These are phyloP conservation scores for Colletotrichum camelliae DNA, from an alignment of 2,329 filamentous ascomycete genomes.

Conservation along the genomic window DNA sequence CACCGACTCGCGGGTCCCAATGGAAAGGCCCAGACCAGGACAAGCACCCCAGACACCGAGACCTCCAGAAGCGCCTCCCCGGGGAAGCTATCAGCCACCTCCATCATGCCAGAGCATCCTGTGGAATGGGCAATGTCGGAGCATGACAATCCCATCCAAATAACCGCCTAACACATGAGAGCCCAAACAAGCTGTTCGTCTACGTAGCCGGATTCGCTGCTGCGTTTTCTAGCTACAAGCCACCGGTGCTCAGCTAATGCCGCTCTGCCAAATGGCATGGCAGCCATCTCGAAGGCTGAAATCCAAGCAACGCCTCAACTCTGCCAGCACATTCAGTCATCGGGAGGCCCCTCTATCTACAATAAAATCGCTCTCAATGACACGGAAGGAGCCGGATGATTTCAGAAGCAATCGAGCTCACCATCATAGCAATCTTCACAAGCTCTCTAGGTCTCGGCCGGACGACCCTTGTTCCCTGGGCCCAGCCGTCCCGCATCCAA, in stretches of 20 bases:
- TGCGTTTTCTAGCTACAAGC: not conserved
- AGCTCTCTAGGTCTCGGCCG: not conserved
- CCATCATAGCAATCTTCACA: not conserved
- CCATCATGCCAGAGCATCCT: conserved; percentile 2
- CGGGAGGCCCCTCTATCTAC: not conserved
- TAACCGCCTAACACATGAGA: not conserved
- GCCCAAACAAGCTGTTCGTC: not conserved
- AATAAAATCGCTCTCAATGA: not conserved
- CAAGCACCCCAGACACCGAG: not conserved
- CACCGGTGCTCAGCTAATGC: not conserved
- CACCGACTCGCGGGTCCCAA: not conserved
- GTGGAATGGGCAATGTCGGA: not conserved
- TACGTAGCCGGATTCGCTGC: not conserved
- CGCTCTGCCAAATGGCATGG: not conserved
- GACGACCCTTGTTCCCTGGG: not conserved
- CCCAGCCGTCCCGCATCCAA: not conserved
- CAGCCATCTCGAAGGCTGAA: not conserved
- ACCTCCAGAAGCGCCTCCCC: not conserved
- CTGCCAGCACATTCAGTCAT: not conserved
- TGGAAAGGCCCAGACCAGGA: conserved; percentile 4
- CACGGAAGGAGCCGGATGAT: not conserved
- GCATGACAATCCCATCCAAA: not conserved
- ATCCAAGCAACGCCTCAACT: not conserved
- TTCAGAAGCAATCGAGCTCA: not conserved
- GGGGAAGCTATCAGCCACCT: conserved; percentile 4